phyloP scores from a whole-genome alignment of 1,284 basidiomycete genomes.

The Lentinula novae-zelandiae region DNA sequence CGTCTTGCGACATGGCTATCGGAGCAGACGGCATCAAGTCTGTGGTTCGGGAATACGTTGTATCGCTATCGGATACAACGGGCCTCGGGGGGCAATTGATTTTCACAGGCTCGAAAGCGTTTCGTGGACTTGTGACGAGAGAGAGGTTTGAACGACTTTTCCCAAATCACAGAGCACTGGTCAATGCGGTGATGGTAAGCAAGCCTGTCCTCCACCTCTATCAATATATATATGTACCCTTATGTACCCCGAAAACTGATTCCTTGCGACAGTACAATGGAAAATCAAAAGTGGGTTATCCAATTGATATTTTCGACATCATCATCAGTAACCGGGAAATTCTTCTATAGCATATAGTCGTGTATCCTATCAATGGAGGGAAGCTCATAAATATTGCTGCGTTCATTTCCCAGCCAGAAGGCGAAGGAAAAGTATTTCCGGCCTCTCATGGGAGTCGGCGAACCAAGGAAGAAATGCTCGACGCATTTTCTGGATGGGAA shows the following conservation, averaged over 20 bases:
- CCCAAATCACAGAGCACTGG: slow-evolving; percentile 33
- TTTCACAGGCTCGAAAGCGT: slow-evolving; percentile 36
- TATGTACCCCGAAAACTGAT: no score
- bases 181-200: slow-evolving; percentile 32
- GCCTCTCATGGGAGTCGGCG: slow-evolving; percentile 16
- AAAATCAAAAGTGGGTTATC: slow-evolving; percentile 29
- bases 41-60: slow-evolving; percentile 14
- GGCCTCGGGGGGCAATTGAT: slow-evolving; percentile 18
- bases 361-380: slow-evolving; percentile 41
- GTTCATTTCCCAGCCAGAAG: slow-evolving; percentile 27
- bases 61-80: not conserved
- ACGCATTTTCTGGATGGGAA: slow-evolving; percentile 38
- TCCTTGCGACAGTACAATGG: slow-evolving; percentile 22
- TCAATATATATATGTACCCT: not conserved
- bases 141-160: slow-evolving; percentile 29
- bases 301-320: not conserved
- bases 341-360: slow-evolving; percentile 35
- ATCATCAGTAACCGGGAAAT: not conserved
- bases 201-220: not conserved
- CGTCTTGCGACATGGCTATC: slow-evolving; percentile 43
- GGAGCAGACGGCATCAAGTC: slow-evolving; percentile 44
- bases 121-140: slow-evolving; percentile 34
- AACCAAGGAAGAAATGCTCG: slow-evolving; percentile 25
- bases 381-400: slow-evolving; percentile 40
- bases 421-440: slow-evolving; percentile 33